phyloP scores from a whole-genome alignment of 345 rosid genomes.

The Noccaea caerulescens region DNA sequence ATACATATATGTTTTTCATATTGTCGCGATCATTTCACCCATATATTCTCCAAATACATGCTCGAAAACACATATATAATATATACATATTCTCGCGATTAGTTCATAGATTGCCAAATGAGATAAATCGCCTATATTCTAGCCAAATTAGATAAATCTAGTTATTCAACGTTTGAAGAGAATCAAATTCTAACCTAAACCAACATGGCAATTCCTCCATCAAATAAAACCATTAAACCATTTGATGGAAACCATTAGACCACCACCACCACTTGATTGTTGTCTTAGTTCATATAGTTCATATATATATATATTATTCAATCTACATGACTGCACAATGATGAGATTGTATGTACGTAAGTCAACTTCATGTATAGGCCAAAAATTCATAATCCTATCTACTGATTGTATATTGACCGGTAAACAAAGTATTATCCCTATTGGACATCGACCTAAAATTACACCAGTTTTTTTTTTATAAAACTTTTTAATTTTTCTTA shows the following conservation, averaged over 20 bases:
- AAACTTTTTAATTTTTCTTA: not conserved
- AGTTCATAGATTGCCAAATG: not conserved
- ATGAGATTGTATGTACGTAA: slow-evolving; percentile 12
- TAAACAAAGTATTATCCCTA: not conserved
- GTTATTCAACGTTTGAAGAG: too few relatives aligned
- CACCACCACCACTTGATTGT: too few relatives aligned
- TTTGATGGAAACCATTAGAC: too few relatives aligned
- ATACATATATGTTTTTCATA: not conserved
- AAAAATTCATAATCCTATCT: not conserved
- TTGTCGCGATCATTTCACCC: slow-evolving; percentile 19
- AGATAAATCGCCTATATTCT: too few relatives aligned
- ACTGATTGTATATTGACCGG: slow-evolving; percentile 2
- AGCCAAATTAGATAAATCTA: too few relatives aligned
- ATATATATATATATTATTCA: slow-evolving; percentile 4
- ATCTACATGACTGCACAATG: not conserved
- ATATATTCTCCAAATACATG: not conserved
- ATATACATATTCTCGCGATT: not conserved
- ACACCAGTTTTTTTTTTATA: not conserved
- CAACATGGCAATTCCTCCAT: too few relatives aligned
- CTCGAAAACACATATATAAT: not conserved
- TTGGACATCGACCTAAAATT: not conserved
- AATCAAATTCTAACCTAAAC: too few relatives aligned
- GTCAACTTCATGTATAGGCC: slow-evolving; percentile 23
- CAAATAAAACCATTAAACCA: too few relatives aligned
- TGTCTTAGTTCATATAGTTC: not conserved